These are phyloP conservation scores for Solanum bulbocastanum DNA, from an alignment of 257 asterid genomes.

Conservation along the genomic window DNA sequence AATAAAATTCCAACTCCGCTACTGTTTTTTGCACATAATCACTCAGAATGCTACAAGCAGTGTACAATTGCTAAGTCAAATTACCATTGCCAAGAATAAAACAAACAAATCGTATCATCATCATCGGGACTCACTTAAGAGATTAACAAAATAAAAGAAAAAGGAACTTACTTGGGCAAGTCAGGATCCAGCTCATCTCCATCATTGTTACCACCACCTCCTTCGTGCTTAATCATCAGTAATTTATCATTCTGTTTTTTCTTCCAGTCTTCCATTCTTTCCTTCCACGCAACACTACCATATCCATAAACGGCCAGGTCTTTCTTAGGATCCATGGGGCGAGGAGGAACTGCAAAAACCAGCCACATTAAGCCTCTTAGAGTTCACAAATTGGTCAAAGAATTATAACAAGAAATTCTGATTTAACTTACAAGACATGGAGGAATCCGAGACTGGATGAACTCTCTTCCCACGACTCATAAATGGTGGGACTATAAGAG, in stretches of 20 bases:
- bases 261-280: slow-evolving; percentile 98
- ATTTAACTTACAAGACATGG: slow-evolving; percentile 50
- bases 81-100: not conserved
- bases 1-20: not conserved
- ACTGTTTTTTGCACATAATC: not conserved
- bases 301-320: slow-evolving; percentile 93
- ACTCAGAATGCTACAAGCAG: not conserved
- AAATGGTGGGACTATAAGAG: slow-evolving; percentile 80
- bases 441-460: slow-evolving; percentile 67
- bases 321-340: slow-evolving; percentile 98
- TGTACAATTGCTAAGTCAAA: slow-evolving; percentile 1
- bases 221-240: slow-evolving; percentile 93
- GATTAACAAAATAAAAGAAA: slow-evolving; percentile 9
- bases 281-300: slow-evolving; percentile 98
- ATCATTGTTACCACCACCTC: slow-evolving; percentile 31
- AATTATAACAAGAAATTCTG: not conserved
- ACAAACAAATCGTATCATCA: slow-evolving; percentile 19
- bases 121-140: not conserved
- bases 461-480: slow-evolving; percentile 70
- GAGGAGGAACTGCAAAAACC: slow-evolving; percentile 55
- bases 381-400: not conserved
- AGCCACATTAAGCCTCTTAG: not conserved
- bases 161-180: slow-evolving; percentile 75
- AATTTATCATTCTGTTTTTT: slow-evolving; percentile 82
- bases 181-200: slow-evolving; percentile 86